A percentile compares a stretch with the other conserved stretches of the same genome.
Conservation (phyloP, 1,139 yeast genomes). For the Yamadazyma jaroonii region DNA sequence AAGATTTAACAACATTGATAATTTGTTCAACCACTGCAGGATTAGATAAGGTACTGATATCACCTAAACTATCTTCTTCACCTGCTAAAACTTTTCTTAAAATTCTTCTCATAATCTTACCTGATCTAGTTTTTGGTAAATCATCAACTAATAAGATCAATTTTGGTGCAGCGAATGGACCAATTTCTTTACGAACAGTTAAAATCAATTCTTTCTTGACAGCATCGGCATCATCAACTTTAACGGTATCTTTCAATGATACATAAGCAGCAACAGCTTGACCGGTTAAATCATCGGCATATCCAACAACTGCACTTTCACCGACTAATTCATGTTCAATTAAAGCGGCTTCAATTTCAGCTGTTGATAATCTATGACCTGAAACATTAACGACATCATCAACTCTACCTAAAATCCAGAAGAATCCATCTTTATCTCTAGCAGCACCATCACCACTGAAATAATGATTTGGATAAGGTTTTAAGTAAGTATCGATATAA, state of each 20-base stretch:
- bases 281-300: conserved; percentile 78
- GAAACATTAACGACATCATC: conserved; percentile 83
- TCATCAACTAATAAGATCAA: conserved; percentile 68
- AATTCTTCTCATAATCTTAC: conserved; percentile 82
- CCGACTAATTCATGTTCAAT: conserved; percentile 69
- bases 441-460: conserved; percentile 86
- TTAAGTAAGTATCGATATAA: conserved; percentile 67
- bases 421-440: conserved; percentile 72
- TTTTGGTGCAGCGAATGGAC: conserved; percentile 84
- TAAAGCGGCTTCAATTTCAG: conserved; percentile 78
- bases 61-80: conserved; percentile 77
- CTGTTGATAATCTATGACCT: conserved; percentile 78
- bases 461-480: conserved; percentile 66
- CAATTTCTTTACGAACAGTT: conserved; percentile 77
- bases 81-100: conserved; percentile 75
- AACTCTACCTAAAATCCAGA: conserved; percentile 79
- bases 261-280: conserved; percentile 84
- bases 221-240: conserved; percentile 47
- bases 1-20: conserved; percentile 54
- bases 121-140: conserved; percentile 80
- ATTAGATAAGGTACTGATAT: conserved; percentile 72
- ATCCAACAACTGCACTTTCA: conserved; percentile 79
- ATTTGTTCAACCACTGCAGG: conserved; percentile 68
- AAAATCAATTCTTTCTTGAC: conserved; percentile 66
- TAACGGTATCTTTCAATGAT: conserved; percentile 48